phyloP scores from a whole-genome alignment of 2,329 filamentous ascomycete genomes.

The Metarhizium humberi region DNA sequence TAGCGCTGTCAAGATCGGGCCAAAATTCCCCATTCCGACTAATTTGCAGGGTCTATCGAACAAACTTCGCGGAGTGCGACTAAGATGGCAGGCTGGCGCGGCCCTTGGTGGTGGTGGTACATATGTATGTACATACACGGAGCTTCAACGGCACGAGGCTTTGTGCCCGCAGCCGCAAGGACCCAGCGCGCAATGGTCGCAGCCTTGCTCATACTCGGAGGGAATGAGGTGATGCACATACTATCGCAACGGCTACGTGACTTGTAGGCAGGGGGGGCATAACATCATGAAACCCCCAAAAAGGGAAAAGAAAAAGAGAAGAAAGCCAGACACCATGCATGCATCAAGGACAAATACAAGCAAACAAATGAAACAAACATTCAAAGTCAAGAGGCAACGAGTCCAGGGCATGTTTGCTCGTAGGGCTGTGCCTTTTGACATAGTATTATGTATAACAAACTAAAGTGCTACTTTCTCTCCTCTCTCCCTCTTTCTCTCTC shows the following conservation, averaged over 20 bases:
- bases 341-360: background rate
- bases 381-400: background rate
- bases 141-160: background rate
- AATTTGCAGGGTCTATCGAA: background rate
- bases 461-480: background rate
- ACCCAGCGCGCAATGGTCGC: background rate
- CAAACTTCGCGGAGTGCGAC: background rate
- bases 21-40: background rate
- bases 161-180: background rate
- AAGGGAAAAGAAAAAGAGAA: background rate
- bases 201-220: background rate
- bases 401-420: background rate
- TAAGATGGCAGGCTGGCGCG: background rate
- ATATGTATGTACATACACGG: background rate
- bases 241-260: background rate
- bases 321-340: no score
- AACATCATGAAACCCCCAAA: background rate
- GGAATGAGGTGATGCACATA: background rate
- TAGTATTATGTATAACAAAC: background rate
- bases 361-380: background rate
- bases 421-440: background rate
- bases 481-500: background rate
- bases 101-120: background rate
- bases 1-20: background rate
- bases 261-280: background rate